A percentile compares a stretch with the other conserved stretches of the same genome.
Evolutionary conservation across 495 filamentous ascomycete species (phyloP).

Genomic region (Neurospora tetraspora): DNA sequence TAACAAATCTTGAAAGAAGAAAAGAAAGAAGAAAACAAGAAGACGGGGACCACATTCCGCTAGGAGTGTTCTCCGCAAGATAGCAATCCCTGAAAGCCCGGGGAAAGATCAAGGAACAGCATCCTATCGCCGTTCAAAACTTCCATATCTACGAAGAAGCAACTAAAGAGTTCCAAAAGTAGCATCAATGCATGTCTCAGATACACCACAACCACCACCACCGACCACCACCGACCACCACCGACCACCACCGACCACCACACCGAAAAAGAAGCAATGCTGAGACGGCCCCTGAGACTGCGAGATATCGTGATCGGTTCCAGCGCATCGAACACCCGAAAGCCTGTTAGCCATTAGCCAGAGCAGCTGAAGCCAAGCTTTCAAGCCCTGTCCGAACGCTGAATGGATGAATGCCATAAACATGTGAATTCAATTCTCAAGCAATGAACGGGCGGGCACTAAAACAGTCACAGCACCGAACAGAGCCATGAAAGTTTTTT

Average conservation of each 20-base stretch:
- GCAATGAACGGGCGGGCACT: neutral
- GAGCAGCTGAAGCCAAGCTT: neutral
- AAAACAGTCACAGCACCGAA: neutral
- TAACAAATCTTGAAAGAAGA: neutral
- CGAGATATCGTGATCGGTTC: neutral
- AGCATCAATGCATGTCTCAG: neutral
- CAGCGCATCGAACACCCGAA: neutral
- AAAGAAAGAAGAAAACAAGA: neutral
- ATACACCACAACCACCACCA: neutral
- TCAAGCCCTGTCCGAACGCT: neutral
- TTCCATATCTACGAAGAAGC: neutral
- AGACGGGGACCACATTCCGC: neutral
- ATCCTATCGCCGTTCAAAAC: neutral
- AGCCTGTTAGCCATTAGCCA: neutral
- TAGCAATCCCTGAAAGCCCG: neutral
- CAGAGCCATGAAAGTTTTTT: no score
- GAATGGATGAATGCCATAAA: neutral
- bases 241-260: neutral
- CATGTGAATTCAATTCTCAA: neutral
- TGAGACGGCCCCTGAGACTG: neutral
- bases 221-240: neutral
- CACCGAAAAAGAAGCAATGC: neutral
- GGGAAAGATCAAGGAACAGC: neutral
- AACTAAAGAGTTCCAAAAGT: neutral
- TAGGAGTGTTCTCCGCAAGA: neutral